Evolutionary conservation across 495 filamentous ascomycete species (phyloP).

Genomic region (Hypomontagnella submonticulosa): DNA sequence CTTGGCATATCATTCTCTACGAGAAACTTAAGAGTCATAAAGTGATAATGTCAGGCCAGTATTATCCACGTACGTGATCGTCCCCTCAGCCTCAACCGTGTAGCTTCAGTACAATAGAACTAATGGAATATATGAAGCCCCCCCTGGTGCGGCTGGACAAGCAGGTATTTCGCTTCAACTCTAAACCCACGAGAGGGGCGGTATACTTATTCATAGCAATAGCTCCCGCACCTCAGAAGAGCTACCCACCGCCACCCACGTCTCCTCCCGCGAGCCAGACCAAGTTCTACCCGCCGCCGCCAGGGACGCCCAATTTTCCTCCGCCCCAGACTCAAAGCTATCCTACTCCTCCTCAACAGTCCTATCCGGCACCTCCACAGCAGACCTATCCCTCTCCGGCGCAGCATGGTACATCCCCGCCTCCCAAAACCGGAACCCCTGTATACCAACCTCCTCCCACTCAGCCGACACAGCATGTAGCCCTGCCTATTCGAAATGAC

Average conservation of each 20-base stretch:
- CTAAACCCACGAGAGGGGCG: background rate
- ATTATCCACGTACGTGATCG: slow-evolving; percentile 43
- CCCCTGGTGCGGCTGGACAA: slow-evolving; percentile 39
- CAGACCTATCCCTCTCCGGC: slow-evolving; percentile 51
- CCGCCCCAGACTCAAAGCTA: slow-evolving; percentile 50
- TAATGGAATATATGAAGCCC: slow-evolving; percentile 32
- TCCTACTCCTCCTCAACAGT: slow-evolving; percentile 54
- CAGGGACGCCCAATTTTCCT: slow-evolving; percentile 44
- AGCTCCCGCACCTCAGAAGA: slow-evolving; percentile 46
- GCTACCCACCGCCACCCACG: slow-evolving; percentile 52
- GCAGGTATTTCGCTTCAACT: slow-evolving; percentile 34
- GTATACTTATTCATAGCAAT: slow-evolving; percentile 32
- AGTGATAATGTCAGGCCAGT: slow-evolving; percentile 41
- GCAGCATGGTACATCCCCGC: slow-evolving; percentile 44
- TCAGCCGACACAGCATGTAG: slow-evolving; percentile 39
- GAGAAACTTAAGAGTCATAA: slow-evolving; percentile 4
- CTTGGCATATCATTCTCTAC: background rate
- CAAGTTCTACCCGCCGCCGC: slow-evolving; percentile 58
- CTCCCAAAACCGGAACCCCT: slow-evolving; percentile 41
- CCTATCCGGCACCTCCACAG: slow-evolving; percentile 53
- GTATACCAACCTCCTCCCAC: slow-evolving; percentile 47
- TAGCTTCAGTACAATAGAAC: slow-evolving; percentile 13
- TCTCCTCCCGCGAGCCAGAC: slow-evolving; percentile 57
- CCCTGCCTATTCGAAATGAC: slow-evolving; percentile 46
- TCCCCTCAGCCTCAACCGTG: background rate